Percentiles rank a stretch among this genome's conserved stretches.
Evolutionary conservation across 2,329 filamentous ascomycete genomes (phyloP).

Genomic region (Helotiales sp.): DNA sequence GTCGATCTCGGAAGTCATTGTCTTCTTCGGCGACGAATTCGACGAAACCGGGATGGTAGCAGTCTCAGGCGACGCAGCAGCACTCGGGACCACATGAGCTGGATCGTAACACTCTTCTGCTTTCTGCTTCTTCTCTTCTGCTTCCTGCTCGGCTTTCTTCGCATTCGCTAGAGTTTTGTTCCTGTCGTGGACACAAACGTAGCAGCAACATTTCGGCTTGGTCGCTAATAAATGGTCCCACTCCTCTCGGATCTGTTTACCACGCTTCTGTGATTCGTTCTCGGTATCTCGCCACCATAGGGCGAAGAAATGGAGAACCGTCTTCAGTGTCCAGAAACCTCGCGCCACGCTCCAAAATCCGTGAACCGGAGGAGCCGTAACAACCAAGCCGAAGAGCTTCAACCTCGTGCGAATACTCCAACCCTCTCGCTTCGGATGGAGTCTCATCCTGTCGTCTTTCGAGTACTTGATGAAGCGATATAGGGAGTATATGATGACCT

Average conservation of each 20-base stretch:
- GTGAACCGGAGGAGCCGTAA: not conserved
- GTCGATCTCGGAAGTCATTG: not conserved
- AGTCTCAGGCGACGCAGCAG: not conserved
- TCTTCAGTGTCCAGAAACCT: not conserved
- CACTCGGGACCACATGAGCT: not conserved
- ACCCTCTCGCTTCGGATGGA: not conserved
- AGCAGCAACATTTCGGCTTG: not conserved
- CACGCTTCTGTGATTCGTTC: not conserved
- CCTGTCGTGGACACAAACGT: not conserved
- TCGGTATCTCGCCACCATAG: constrained; percentile 1
- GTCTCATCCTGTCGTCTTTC: not conserved
- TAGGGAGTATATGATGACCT: not conserved
- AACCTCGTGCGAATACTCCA: not conserved
- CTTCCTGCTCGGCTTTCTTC: not conserved
- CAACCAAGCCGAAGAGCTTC: not conserved
- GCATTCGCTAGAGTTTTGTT: too few relatives aligned
- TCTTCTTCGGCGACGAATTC: not conserved
- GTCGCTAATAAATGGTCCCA: not conserved
- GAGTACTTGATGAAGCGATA: not conserved
- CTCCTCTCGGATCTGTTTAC: not conserved
- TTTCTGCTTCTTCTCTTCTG: not conserved
- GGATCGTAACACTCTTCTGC: not conserved
- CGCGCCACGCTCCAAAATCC: not conserved
- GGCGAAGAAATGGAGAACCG: not conserved
- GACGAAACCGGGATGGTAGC: not conserved